phyloP scores from a whole-genome alignment of 208 protist species.

The Trypanosoma theileri region DNA sequence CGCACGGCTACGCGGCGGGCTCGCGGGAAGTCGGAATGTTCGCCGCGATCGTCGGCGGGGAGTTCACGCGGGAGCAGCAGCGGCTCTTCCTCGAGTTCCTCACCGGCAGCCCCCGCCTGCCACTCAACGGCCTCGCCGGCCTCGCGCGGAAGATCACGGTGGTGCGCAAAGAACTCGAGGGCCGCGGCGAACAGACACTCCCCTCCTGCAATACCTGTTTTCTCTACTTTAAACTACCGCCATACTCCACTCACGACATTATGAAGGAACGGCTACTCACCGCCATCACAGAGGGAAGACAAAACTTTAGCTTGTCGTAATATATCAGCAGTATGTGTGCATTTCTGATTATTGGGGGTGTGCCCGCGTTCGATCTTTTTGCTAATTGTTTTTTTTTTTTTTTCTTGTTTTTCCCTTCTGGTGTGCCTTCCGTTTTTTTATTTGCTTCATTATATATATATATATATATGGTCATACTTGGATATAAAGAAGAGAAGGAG shows the following conservation, averaged over 20 bases:
- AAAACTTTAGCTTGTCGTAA: constrained; percentile 87
- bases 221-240: constrained; percentile 89
- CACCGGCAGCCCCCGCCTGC: constrained; percentile 81
- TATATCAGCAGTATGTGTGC: neutral
- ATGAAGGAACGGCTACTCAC: constrained; percentile 72
- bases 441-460: neutral
- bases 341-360: neutral
- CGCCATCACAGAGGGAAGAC: constrained; percentile 83
- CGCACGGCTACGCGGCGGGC: constrained; percentile 80
- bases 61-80: constrained; percentile 71
- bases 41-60: constrained; percentile 60
- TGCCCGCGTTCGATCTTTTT: neutral
- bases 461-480: neutral
- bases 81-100: constrained; percentile 87
- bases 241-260: constrained; percentile 66
- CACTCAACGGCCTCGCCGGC: constrained; percentile 71
- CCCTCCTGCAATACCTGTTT: constrained; percentile 93
- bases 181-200: constrained; percentile 60
- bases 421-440: neutral
- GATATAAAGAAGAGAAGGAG: neutral
- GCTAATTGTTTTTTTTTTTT: constrained; percentile 7
- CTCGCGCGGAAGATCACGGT: constrained; percentile 79
- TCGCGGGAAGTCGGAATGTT: constrained; percentile 69
- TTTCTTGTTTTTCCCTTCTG: constrained; percentile 19
- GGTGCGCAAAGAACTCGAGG: constrained; percentile 82